These are phyloP conservation scores for Pichia sporocuriosa DNA, from an alignment of 805 yeast genomes.

Conservation along the genomic window DNA sequence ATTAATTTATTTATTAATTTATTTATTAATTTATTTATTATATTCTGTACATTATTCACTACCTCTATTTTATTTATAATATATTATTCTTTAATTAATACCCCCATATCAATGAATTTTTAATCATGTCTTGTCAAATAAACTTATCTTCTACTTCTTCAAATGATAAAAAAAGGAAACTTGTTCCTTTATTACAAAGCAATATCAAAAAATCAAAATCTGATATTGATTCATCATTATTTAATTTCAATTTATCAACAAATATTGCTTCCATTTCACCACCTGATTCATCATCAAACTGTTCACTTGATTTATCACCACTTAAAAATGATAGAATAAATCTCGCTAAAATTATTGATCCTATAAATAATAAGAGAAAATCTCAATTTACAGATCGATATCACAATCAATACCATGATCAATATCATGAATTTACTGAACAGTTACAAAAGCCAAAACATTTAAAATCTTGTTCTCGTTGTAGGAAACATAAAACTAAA, in stretches of 20 bases:
- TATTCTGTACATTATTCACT: background rate
- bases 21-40: too few species aligned
- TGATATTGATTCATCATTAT: too few species aligned
- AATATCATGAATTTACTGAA: too few species aligned
- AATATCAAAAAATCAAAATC: constrained; percentile 11
- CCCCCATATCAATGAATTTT: too few species aligned
- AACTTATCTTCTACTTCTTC: too few species aligned
- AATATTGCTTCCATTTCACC: background rate
- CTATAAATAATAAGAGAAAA: too few species aligned
- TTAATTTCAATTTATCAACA: too few species aligned
- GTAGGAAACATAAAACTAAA: constrained; percentile 60
- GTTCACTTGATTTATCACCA: background rate
- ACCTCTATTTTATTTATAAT: background rate
- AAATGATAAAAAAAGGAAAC: constrained; percentile 22
- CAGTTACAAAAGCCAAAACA: constrained; percentile 37
- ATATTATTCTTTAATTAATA: too few species aligned
- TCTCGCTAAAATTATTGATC: constrained; percentile 3
- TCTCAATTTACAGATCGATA: background rate
- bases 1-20: too few species aligned
- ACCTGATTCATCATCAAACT: background rate
- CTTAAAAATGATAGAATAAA: too few species aligned
- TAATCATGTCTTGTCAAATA: too few species aligned
- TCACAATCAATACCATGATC: constrained; percentile 22
- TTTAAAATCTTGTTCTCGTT: constrained; percentile 54
- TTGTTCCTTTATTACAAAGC: constrained; percentile 25